Conservation (phyloP, 805 yeast species). For the Sungouiozyma ichnusensis region DNA sequence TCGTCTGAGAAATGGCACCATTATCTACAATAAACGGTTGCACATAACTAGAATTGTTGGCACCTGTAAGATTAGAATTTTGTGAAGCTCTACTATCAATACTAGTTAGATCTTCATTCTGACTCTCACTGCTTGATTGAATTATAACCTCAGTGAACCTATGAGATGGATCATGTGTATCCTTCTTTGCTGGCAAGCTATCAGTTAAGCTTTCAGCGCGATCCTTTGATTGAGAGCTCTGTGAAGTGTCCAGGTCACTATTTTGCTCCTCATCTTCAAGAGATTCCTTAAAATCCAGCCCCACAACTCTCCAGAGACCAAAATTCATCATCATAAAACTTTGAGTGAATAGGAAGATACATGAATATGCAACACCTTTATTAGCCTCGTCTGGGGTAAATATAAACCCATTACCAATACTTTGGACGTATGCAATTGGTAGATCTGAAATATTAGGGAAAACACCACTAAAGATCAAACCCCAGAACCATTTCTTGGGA, state of each 20-base stretch:
- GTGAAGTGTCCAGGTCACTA: not conserved
- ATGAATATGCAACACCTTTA: slow-evolving; percentile 70
- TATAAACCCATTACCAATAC: slow-evolving; percentile 50
- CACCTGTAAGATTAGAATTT: not conserved
- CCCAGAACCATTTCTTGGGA: slow-evolving; percentile 71
- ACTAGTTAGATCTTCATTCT: slow-evolving; percentile 8
- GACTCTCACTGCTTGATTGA: not conserved
- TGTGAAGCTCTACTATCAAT: slow-evolving; percentile 6
- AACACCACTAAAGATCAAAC: slow-evolving; percentile 58
- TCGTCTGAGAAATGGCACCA: no score
- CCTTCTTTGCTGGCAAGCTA: not conserved
- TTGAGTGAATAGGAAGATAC: slow-evolving; percentile 60
- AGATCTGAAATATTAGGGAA: slow-evolving; percentile 74
- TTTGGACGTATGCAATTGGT: slow-evolving; percentile 75
- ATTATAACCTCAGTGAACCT: not conserved
- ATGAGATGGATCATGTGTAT: not conserved
- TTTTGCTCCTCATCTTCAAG: slow-evolving; percentile 10
- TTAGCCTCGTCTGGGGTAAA: slow-evolving; percentile 47
- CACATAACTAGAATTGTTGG: slow-evolving; percentile 1
- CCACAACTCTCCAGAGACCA: slow-evolving; percentile 63
- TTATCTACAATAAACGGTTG: slow-evolving; percentile 2
- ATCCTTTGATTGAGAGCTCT: not conserved
- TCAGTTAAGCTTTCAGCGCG: slow-evolving; percentile 1
- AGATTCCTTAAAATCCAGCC: slow-evolving; percentile 46
- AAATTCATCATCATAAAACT: slow-evolving; percentile 60